Evolutionary conservation across 306 rosid species (phyloP), one percentile per base, ranked within the genome.

Genomic region (Mimosa pudica): DNA sequence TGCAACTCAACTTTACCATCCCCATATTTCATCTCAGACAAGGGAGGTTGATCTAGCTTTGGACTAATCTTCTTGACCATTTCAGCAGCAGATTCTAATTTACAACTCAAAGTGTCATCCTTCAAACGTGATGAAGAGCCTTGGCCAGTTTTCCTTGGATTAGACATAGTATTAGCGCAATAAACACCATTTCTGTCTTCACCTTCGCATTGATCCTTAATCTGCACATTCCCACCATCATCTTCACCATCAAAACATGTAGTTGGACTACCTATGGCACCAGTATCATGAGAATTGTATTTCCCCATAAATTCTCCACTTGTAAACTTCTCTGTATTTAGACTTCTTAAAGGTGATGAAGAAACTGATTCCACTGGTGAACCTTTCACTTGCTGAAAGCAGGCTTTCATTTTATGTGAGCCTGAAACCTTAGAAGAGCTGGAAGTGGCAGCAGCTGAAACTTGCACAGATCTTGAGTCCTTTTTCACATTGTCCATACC

Each of bases 281-380:
- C 80, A 74, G 78, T 73, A 77, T 87, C 87, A 71, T 67, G 86
- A 67, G 75, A 83, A 49, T 84, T 96, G 58, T 87, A 87, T 87
- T 96, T 96, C 71, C 70, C 83, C 63, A 36, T 77, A 82, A 78
- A 49, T 54, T 86, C 92, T 85, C 86, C 86, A 63, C 67, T 72
- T 49, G 82, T 44, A 84, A 84, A 78, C 89, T 91, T 96, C 75
- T 91, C 93, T 24, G 88, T 76, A 84, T 83, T 90, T 83, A 75
- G 84, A 82, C 82, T 83, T 96, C 96, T 91, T 90, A 96, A 76
- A 71, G 99, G 99, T 24, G 98, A 96, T 9, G 99, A 96, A 71
- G 99, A 96, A 82, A 96, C 99, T 10, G 99, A 96, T 90, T 96
- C 99, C 67, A 96, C 99, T 0, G 99, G 99, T 2, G 99, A 96